Evolutionary conservation across 176 grass and related monocot species (phyloP).

Genomic region (Zoysia japonica): DNA sequence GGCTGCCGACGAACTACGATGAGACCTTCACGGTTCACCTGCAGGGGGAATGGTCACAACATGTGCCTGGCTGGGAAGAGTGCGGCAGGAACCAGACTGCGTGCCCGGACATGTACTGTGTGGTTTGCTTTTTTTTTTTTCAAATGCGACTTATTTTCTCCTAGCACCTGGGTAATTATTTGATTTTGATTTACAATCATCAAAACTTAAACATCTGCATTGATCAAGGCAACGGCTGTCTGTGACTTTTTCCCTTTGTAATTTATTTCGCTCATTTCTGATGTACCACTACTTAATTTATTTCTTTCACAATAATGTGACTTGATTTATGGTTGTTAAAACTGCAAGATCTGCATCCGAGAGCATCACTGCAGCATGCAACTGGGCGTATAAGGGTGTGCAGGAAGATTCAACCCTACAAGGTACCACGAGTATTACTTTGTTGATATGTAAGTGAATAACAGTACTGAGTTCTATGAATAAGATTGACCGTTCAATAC

Average conservation of each 20-base stretch:
- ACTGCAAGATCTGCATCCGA: constrained; percentile 59
- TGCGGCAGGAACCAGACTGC: constrained; percentile 46
- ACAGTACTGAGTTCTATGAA: not conserved
- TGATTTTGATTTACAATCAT: not conserved
- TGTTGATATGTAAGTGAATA: not conserved
- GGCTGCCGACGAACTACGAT: not conserved
- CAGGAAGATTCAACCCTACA: constrained; percentile 30
- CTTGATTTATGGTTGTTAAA: not conserved
- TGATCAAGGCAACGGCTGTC: no score
- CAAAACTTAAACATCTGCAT: not conserved
- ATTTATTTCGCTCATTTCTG: not conserved
- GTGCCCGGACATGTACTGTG: constrained; percentile 56
- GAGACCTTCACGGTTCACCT: not conserved
- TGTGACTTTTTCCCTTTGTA: no score
- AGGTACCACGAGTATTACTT: constrained; percentile 25
- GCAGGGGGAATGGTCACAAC: constrained; percentile 59
- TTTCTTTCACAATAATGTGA: not conserved
- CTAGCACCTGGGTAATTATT: not conserved
- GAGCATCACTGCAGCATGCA: constrained; percentile 59
- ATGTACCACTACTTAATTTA: not conserved
- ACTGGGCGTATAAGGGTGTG: constrained; percentile 66
- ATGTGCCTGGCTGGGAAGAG: constrained; percentile 57
- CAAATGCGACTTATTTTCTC: not conserved
- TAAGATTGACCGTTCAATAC: not conserved
- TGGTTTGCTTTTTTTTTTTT: not conserved